Percentiles rank a stretch among this genome's conserved stretches.
Conservation (phyloP, 2,329 filamentous ascomycete genomes). For the Exophiala spinifera region DNA sequence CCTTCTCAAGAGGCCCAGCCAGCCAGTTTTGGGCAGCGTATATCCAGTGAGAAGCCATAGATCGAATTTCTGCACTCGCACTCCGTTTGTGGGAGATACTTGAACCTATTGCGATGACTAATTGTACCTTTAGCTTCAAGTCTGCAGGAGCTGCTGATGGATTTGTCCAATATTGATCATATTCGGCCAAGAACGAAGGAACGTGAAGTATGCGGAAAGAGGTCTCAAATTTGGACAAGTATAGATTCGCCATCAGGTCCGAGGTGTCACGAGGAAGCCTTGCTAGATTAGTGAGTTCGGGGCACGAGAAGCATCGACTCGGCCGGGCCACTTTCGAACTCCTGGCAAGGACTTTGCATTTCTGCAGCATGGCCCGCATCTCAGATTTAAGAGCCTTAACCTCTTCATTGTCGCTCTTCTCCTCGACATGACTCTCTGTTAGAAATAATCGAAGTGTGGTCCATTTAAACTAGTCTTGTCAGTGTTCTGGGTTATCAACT, state of each 20-base stretch:
- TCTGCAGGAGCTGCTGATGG: neutral
- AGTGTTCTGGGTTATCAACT: neutral
- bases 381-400: neutral
- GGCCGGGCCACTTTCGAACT: neutral
- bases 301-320: neutral
- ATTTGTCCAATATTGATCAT: neutral
- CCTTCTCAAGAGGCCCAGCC: constrained; percentile 35
- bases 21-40: constrained; percentile 39
- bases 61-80: neutral
- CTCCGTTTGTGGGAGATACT: constrained; percentile 1
- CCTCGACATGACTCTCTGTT: neutral
- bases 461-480: neutral
- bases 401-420: neutral
- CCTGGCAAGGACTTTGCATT: neutral
- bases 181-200: neutral
- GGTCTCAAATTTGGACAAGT: neutral
- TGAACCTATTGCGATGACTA: constrained; percentile 37
- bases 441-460: neutral
- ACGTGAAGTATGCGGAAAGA: neutral
- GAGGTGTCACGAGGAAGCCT: neutral
- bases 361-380: neutral
- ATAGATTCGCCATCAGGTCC: neutral
- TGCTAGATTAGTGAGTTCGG: neutral
- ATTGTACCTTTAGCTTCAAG: constrained; percentile 33
- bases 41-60: constrained; percentile 28